These are phyloP conservation scores for Cardiospermum halicacabum DNA, from an alignment of 345 rosid species.

Conservation along the genomic window DNA sequence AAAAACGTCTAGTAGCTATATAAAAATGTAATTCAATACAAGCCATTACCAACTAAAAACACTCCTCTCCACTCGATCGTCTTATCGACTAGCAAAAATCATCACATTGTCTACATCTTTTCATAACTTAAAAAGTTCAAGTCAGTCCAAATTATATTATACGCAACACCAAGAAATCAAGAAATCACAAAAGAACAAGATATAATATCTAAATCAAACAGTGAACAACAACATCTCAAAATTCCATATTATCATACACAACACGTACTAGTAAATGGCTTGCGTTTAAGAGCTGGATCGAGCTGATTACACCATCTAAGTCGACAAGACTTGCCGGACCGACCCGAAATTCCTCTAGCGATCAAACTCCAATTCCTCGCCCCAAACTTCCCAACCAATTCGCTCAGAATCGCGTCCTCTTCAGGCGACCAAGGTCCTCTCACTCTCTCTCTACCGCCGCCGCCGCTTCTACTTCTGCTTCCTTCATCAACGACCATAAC, in stretches of 20 bases:
- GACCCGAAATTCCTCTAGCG: slow-evolving; percentile 65
- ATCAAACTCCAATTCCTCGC: slow-evolving; percentile 72
- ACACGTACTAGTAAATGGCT: slow-evolving; percentile 65
- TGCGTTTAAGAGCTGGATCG: slow-evolving; percentile 69
- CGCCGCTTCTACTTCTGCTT: slow-evolving; percentile 23
- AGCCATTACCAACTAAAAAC: not conserved
- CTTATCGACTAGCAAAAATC: too few relatives aligned
- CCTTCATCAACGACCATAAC: slow-evolving; percentile 20
- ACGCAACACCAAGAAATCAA: not conserved
- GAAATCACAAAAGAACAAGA: too few relatives aligned
- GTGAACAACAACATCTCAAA: too few relatives aligned
- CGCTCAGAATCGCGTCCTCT: slow-evolving; percentile 48
- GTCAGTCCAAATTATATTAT: not conserved
- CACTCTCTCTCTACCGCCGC: slow-evolving; percentile 30
- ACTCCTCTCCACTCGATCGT: not conserved
- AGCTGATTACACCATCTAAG: slow-evolving; percentile 98
- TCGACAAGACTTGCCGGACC: slow-evolving; percentile 88
- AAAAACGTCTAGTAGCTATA: too few relatives aligned
- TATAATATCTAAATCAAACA: not conserved
- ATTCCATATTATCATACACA: not conserved
- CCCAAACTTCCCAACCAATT: slow-evolving; percentile 44
- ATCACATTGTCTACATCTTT: too few relatives aligned
- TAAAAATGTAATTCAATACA: too few relatives aligned
- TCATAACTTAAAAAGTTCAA: not conserved
- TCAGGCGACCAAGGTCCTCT: slow-evolving; percentile 64